Conservation (phyloP, 2,329 filamentous ascomycete genomes). For the Trichoderma aggressivum region DNA sequence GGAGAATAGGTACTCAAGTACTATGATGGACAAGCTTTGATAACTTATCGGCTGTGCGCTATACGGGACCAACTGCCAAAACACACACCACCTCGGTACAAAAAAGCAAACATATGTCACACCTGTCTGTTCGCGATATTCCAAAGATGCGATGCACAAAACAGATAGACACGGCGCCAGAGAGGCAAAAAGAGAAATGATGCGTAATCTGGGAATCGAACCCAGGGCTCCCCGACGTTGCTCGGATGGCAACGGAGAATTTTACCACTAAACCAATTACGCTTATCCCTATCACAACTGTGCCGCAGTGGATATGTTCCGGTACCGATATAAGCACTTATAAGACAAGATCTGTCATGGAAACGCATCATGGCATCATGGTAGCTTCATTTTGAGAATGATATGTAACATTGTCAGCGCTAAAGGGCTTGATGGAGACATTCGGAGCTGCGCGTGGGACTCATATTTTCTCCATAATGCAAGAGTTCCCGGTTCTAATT, state of each 20-base stretch:
- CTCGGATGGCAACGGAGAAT: slow-evolving; percentile 34
- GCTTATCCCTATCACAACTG: slow-evolving; percentile 13
- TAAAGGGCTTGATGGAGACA: not conserved
- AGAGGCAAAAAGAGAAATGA: slow-evolving; percentile 17
- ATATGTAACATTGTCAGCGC: not conserved
- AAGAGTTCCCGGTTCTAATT: not conserved
- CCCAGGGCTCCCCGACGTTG: slow-evolving; percentile 34
- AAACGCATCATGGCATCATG: not conserved
- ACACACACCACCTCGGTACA: not conserved
- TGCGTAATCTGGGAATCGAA: slow-evolving; percentile 36
- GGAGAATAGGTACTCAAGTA: not conserved
- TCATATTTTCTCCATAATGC: not conserved
- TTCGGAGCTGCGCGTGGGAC: not conserved
- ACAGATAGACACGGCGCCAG: not conserved
- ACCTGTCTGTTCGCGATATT: not conserved
- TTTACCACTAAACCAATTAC: slow-evolving; percentile 37
- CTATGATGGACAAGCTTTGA: not conserved
- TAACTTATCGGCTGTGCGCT: not conserved
- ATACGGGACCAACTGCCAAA: not conserved
- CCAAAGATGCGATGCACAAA: not conserved
- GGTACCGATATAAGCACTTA: not conserved
- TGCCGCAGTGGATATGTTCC: not conserved
- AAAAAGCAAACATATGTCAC: not conserved
- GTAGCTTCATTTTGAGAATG: not conserved
- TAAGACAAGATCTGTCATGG: not conserved